phyloP scores from a whole-genome alignment of 176 grass and related monocot genomes.

The Chrysopogon serrulatus region DNA sequence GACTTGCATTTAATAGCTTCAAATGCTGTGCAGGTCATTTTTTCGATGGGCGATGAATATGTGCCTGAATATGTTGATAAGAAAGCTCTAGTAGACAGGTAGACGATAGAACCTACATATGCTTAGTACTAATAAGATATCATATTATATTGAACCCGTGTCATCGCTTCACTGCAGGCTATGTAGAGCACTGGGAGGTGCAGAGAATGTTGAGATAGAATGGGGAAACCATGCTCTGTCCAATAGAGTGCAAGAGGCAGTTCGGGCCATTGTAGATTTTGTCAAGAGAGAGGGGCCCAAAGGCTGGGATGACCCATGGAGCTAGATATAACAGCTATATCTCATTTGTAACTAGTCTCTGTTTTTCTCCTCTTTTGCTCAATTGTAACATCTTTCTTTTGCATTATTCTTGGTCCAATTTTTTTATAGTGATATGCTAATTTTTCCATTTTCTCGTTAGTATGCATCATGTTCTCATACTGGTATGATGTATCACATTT shows the following conservation, averaged over 20 bases:
- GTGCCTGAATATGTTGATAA: slow-evolving; percentile 96
- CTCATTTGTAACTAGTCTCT: slow-evolving; percentile 28
- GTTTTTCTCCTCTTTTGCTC: background rate
- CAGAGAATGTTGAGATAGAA: slow-evolving; percentile 93
- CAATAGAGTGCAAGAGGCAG: slow-evolving; percentile 89
- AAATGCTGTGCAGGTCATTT: slow-evolving; percentile 72
- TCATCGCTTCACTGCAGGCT: slow-evolving; percentile 46
- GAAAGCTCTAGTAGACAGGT: slow-evolving; percentile 77
- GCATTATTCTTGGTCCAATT: background rate
- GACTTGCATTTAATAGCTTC: slow-evolving; percentile 11
- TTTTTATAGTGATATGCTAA: slow-evolving; percentile 12
- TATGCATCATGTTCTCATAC: background rate
- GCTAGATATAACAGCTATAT: slow-evolving; percentile 42
- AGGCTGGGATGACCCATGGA: slow-evolving; percentile 99
- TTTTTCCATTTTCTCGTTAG: background rate
- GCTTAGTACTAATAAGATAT: slow-evolving; percentile 11
- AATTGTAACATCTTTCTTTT: slow-evolving; percentile 14
- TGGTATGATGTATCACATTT: slow-evolving; percentile 8
- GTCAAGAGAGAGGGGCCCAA: slow-evolving; percentile 94
- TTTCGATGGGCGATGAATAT: slow-evolving; percentile 96
- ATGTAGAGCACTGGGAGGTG: slow-evolving; percentile 71
- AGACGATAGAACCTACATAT: slow-evolving; percentile 4
- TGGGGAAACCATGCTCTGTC: slow-evolving; percentile 90
- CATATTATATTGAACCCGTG: background rate
- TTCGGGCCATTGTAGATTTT: slow-evolving; percentile 92